These are phyloP conservation scores for Evernia prunastri DNA, from an alignment of 495 filamentous ascomycete genomes.

Conservation along the genomic window DNA sequence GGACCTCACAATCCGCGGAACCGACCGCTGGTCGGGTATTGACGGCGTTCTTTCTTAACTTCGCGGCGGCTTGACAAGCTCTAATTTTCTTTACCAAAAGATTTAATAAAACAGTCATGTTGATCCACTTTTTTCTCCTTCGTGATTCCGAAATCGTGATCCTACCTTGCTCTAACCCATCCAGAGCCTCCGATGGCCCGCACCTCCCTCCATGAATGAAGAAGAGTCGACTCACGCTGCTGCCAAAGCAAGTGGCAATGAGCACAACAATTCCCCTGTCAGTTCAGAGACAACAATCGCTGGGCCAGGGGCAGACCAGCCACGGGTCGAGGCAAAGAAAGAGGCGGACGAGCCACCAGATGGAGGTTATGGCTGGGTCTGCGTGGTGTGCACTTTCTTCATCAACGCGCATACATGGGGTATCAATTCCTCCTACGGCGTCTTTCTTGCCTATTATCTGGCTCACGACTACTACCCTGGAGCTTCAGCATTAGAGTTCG, in stretches of 20 bases:
- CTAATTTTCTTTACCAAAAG: neutral
- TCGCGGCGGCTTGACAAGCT: too few species aligned
- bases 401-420: conserved; percentile 59
- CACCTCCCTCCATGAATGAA: conserved; percentile 9
- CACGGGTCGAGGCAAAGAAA: conserved; percentile 9
- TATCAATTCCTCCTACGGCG: conserved; percentile 48
- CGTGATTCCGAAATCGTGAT: neutral
- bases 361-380: conserved; percentile 58
- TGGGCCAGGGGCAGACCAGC: conserved; percentile 1
- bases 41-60: too few species aligned
- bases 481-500: conserved; percentile 51
- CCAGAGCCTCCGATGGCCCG: neutral
- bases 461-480: conserved; percentile 48
- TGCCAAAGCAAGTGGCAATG: neutral
- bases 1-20: conserved; percentile 33
- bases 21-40: neutral
- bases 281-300: neutral
- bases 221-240: neutral
- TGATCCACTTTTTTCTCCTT: neutral
- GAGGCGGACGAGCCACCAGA: conserved; percentile 40
- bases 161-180: neutral
- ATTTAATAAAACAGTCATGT: neutral
- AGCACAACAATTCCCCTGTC: neutral
- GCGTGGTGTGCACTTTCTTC: conserved; percentile 44
- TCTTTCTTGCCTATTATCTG: conserved; percentile 62